Evolutionary conservation across 2,329 filamentous ascomycete genomes (phyloP), one percentile per base, ranked within the genome.

Genomic region (Beauveria sp.): DNA sequence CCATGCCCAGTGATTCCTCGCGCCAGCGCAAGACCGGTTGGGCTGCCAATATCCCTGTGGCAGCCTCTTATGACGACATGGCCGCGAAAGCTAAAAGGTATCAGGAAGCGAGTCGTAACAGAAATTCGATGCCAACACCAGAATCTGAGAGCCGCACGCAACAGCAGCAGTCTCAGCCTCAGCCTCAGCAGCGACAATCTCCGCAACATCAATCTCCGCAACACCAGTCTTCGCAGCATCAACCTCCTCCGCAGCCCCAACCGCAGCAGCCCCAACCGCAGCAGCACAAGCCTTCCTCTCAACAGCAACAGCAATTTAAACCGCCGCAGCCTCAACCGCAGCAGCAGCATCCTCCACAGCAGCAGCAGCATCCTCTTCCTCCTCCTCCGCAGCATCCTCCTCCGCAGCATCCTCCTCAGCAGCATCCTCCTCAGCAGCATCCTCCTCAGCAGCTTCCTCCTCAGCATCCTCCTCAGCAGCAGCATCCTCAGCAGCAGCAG

Each of bases 1-100:
- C 63, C 3, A 53, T 62, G 43, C 52, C 63, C 2, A 62, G 61
- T 43, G 50, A 62, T 43, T 53, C 61, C 14, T 62, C 61, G 43
- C 61, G 54, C 9, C 47, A 41, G 20, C 47, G 40, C 10, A 48
- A 50, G 20, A 55, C 51, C 3, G 44, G 52, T 28, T 56, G 59
- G 59, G 30, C 59, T 48, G 52, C 59, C 4, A 55, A 47, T 48
- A 6, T 41, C 4, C 24, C 44, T 3, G 46, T 55, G 9, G 28
- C 52, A 26, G 41, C 51, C 18, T 51, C 59, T 18, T 61, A 51
- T 37, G 51, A 50, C 24, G 52, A 55, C 8, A 41, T 50, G 30
- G 37, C 40, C 3, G 40, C 48, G 3, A 28, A 40, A 28, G 55
- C 48, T 18, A 62, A 55, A 18, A 18, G 57, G 18, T 52, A 59